phyloP scores from a whole-genome alignment of 176 grass and related monocot genomes.

The Cocos nucifera region DNA sequence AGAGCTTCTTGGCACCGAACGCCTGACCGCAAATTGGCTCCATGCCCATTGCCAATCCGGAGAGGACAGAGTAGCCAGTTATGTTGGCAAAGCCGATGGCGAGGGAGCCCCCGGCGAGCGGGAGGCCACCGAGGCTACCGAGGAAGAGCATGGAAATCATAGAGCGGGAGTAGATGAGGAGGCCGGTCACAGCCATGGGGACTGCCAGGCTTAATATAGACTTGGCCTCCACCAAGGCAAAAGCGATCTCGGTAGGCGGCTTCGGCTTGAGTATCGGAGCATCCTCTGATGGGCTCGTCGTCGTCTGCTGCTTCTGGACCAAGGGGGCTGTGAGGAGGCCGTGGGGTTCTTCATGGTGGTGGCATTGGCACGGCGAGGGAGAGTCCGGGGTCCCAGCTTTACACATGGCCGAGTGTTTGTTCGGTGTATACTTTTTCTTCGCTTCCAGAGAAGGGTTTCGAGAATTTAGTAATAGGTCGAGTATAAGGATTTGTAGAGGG shows the following conservation, averaged over 20 bases:
- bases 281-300: too few relatives aligned
- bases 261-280: conserved; percentile 20
- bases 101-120: conserved; percentile 76
- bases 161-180: conserved; percentile 72
- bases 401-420: too few relatives aligned
- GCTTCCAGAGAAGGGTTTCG: too few relatives aligned
- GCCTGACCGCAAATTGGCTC: conserved; percentile 86
- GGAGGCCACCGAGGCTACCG: conserved; percentile 47
- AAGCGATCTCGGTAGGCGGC: conserved; percentile 13
- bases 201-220: conserved; percentile 48
- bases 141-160: conserved; percentile 96
- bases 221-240: conserved; percentile 22
- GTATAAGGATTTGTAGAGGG: too few relatives aligned
- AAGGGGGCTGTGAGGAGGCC: too few relatives aligned
- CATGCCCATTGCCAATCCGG: conserved; percentile 85
- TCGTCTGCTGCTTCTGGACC: too few relatives aligned
- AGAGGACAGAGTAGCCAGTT: conserved; percentile 70
- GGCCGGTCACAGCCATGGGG: conserved; percentile 68
- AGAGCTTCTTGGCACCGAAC: conserved; percentile 45
- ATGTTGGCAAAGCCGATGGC: conserved; percentile 91
- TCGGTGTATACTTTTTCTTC: too few relatives aligned
- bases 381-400: too few relatives aligned
- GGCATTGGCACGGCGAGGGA: too few relatives aligned
- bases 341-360: too few relatives aligned
- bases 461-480: too few relatives aligned